Evolutionary conservation across 2,329 filamentous ascomycete species (phyloP).

Genomic region (Scortechinia acanthostroma): DNA sequence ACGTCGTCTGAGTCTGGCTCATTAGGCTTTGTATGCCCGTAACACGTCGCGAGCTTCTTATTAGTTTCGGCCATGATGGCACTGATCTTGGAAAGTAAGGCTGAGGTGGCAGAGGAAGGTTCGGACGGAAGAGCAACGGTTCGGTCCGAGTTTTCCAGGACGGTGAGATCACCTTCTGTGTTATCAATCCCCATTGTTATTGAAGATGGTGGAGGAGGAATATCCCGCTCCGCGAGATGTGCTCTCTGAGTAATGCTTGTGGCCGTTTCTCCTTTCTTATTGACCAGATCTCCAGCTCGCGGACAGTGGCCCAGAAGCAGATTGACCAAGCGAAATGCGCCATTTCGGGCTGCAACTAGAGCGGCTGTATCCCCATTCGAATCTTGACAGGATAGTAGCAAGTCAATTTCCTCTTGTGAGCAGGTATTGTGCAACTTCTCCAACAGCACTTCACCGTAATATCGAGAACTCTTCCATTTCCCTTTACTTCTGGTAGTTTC

Average conservation of each 20-base stretch:
- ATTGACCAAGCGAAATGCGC: constrained; percentile 54
- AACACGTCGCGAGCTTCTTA: constrained; percentile 21
- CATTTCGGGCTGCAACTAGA: constrained; percentile 54
- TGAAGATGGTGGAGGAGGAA: constrained; percentile 41
- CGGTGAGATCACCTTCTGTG: constrained; percentile 15
- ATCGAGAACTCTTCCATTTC: constrained; percentile 57
- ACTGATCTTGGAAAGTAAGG: constrained; percentile 28
- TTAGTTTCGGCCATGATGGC: constrained; percentile 30
- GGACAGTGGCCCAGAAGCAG: constrained; percentile 49
- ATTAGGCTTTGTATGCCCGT: constrained; percentile 23
- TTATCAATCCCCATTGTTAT: constrained; percentile 26
- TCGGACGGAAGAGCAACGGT: constrained; percentile 8
- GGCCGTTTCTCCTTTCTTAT: constrained; percentile 52
- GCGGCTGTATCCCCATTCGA: constrained; percentile 58
- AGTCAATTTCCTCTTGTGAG: constrained; percentile 43
- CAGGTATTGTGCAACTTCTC: constrained; percentile 50
- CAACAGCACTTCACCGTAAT: constrained; percentile 57
- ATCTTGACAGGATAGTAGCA: constrained; percentile 48
- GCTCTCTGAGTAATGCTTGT: constrained; percentile 47
- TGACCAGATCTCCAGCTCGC: constrained; percentile 44
- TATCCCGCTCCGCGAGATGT: constrained; percentile 37
- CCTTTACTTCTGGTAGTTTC: constrained; percentile 53
- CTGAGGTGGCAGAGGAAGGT: constrained; percentile 20
- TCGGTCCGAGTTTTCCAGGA: constrained; percentile 10
- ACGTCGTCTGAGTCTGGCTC: constrained; percentile 26